These are phyloP conservation scores for Sphagnum magellanicum DNA, from an alignment of 228 moss, liverwort and hornwort species.

Conservation along the genomic window DNA sequence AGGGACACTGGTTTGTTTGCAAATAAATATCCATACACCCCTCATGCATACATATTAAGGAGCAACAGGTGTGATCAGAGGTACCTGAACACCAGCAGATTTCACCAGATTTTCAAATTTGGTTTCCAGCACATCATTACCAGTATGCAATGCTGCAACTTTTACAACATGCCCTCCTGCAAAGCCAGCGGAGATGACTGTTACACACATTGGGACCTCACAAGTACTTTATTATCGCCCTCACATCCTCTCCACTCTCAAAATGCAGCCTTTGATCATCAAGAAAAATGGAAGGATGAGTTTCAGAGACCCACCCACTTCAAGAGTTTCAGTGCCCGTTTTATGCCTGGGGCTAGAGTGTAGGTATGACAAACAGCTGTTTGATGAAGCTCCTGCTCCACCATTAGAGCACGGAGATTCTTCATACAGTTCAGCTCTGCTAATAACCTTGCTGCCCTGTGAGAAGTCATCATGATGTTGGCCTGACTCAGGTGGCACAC, in stretches of 20 bases:
- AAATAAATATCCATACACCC: too few relatives aligned
- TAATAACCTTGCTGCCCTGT: slow-evolving; percentile 1
- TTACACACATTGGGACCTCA: too few relatives aligned
- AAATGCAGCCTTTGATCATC: too few relatives aligned
- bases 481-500: not conserved
- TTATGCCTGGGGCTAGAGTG: slow-evolving; percentile 10
- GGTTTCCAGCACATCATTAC: slow-evolving; percentile 18
- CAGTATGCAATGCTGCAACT: slow-evolving; percentile 12
- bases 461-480: slow-evolving; percentile 10
- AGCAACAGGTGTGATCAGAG: not conserved
- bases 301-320: slow-evolving; percentile 24
- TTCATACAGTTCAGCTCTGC: not conserved
- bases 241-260: too few relatives aligned
- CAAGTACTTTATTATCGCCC: too few relatives aligned
- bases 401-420: slow-evolving; percentile 10
- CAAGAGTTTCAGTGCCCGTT: slow-evolving; percentile 24
- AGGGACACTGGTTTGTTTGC: too few relatives aligned
- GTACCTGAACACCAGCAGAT: slow-evolving; percentile 17
- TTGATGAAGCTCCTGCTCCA: not conserved
- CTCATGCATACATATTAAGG: too few relatives aligned
- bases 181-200: too few relatives aligned
- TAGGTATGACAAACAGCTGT: slow-evolving; percentile 12
- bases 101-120: slow-evolving; percentile 43
- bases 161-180: slow-evolving; percentile 32
- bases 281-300: too few relatives aligned